Evolutionary conservation across 192 early-diverging fungal genomes (phyloP), one percentile per base, ranked within the genome.

Genomic region (Podila verticillata): DNA sequence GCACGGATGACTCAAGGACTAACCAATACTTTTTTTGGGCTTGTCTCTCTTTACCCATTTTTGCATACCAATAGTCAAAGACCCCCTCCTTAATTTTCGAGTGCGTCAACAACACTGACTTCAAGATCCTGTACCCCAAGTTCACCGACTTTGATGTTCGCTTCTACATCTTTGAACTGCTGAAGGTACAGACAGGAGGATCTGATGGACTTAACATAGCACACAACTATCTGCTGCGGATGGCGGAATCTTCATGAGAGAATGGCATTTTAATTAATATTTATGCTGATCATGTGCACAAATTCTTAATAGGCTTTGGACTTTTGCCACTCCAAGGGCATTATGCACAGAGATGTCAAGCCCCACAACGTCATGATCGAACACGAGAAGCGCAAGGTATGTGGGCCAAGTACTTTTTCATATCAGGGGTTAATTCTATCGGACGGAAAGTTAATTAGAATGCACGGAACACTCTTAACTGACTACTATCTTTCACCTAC

Each of bases 331-430:
- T 98, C 97, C 35, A 90, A 95, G 58, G 98, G 98, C 51, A 99
- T 99, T 81, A 99, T 99, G 95, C 98, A 99, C 82, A 92, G 98
- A 57, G 98, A 99, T 83, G 97, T 99, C 72, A 99, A 99, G 84
- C 98, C 98, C 26, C 97, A 97, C 85, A 98, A 98, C 68, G 96
- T 99, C 28, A 99, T 99, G 98, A 99, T 99, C 79, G 98, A 99
- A 81, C 97, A 99, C 72, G 93, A 94, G 81, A 94, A 95, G 81
- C 92, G 95, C 68, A 93, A 92, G 78, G 87, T 89, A 79, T 39
- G 24, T 13, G 15, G 24, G 15, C n/a, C 20, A 12, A 66, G 31
- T 66, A 44, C n/a, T 44, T 44, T 44, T 44, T 44, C 39, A 15
- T 44, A 44, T 44, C 39, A 44, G 39, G 39, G 39, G 1, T 44